These are phyloP conservation scores for Darksidea phi DNA, from an alignment of 495 filamentous ascomycete genomes.

Conservation along the genomic window DNA sequence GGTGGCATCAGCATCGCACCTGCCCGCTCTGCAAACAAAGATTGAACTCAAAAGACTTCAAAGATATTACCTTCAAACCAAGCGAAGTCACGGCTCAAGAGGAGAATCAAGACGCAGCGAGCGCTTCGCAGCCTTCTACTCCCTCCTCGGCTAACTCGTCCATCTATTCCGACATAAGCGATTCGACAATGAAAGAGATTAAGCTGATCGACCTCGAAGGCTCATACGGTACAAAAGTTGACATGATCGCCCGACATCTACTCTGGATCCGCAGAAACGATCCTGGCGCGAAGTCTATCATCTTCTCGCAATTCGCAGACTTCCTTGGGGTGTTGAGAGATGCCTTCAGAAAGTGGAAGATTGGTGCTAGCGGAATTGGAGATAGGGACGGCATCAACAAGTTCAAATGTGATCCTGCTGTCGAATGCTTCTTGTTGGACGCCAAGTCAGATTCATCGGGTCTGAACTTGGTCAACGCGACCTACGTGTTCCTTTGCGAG, in stretches of 20 bases:
- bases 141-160: constrained; percentile 40
- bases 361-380: constrained; percentile 68
- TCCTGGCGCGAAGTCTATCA: constrained; percentile 81
- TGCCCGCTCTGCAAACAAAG: constrained; percentile 66
- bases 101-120: constrained; percentile 49
- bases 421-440: constrained; percentile 86
- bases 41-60: constrained; percentile 62
- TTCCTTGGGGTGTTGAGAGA: constrained; percentile 72
- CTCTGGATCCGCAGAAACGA: constrained; percentile 82
- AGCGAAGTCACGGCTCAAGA: constrained; percentile 67
- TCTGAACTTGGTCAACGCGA: constrained; percentile 86
- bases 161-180: constrained; percentile 77
- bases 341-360: constrained; percentile 66
- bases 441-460: constrained; percentile 84
- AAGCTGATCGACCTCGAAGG: constrained; percentile 72
- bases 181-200: constrained; percentile 71
- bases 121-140: constrained; percentile 13
- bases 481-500: constrained; percentile 91
- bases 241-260: constrained; percentile 73
- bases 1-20: constrained; percentile 53
- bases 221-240: constrained; percentile 85
- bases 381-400: constrained; percentile 60
- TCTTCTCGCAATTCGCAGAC: constrained; percentile 84
- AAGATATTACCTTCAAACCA: constrained; percentile 80
- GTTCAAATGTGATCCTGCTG: constrained; percentile 71